These are phyloP conservation scores for Alternaria brassicicola DNA, from an alignment of 2,329 filamentous ascomycete genomes.

Conservation along the genomic window DNA sequence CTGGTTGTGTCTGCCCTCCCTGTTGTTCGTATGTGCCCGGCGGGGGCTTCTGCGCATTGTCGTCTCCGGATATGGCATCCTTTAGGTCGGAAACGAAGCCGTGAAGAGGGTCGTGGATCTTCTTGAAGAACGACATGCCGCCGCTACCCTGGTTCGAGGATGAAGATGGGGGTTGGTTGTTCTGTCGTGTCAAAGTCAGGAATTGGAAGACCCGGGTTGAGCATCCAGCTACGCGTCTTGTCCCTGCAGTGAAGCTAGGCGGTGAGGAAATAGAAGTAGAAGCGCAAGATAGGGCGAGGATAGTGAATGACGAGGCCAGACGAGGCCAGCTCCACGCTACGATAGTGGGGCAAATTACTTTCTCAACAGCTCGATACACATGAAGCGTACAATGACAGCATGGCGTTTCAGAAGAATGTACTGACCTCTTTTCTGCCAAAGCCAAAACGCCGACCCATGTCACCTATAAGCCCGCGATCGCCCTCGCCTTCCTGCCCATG, in stretches of 20 bases:
- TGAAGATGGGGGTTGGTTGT: constrained; percentile 30
- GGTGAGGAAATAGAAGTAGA: constrained; percentile 1
- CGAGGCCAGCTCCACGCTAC: constrained; percentile 18
- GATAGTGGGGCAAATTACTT: constrained; percentile 18
- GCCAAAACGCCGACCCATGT: constrained; percentile 57
- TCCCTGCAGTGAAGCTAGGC: constrained; percentile 8
- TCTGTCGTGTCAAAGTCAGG: constrained; percentile 14
- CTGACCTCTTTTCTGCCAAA: constrained; percentile 43
- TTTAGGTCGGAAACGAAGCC: constrained; percentile 59
- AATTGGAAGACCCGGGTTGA: background rate
- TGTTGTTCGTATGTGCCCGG: constrained; percentile 30
- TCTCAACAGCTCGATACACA: constrained; percentile 18
- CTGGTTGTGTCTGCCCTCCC: constrained; percentile 29
- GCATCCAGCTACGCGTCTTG: background rate
- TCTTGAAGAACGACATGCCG: constrained; percentile 58
- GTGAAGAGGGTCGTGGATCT: constrained; percentile 60
- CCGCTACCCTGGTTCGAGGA: constrained; percentile 36
- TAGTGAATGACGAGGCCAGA: constrained; percentile 14
- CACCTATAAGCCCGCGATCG: constrained; percentile 59
- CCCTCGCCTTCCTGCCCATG: constrained; percentile 47
- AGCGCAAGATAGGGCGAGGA: background rate
- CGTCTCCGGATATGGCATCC: constrained; percentile 54
- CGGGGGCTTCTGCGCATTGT: constrained; percentile 54
- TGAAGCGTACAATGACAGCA: constrained; percentile 24
- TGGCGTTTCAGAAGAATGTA: constrained; percentile 22